Conservation (phyloP, 345 rosid species). For the Corchorus capsularis region DNA sequence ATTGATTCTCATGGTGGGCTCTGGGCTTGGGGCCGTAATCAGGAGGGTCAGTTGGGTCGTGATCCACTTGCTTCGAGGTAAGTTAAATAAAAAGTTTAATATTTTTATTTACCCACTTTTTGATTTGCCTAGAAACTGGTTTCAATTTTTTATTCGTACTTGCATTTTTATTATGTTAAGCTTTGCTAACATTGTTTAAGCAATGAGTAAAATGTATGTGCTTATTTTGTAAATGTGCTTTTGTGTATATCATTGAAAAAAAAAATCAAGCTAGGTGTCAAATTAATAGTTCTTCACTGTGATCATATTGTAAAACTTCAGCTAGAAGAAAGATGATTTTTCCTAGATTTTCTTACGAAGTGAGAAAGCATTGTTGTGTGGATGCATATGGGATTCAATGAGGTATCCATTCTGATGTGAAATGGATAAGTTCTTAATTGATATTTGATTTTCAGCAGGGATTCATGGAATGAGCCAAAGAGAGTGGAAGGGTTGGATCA, state of each 20-base stretch:
- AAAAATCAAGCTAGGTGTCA: not conserved
- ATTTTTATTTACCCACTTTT: not conserved
- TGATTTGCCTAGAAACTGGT: not conserved
- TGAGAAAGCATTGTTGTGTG: not conserved
- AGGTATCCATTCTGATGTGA: not conserved
- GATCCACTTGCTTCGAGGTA: slow-evolving; percentile 44
- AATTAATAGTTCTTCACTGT: not conserved
- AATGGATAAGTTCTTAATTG: not conserved
- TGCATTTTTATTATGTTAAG: not conserved
- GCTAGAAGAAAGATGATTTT: not conserved
- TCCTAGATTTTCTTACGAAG: slow-evolving; percentile 8
- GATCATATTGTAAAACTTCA: not conserved
- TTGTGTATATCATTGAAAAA: not conserved
- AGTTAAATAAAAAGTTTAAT: not conserved
- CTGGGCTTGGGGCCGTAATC: slow-evolving; percentile 94
- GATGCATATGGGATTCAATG: not conserved
- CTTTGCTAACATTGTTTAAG: not conserved
- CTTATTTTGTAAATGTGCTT: not conserved
- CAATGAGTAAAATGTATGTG: not conserved
- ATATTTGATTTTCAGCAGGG: slow-evolving; percentile 36
- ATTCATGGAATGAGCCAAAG: slow-evolving; percentile 62
- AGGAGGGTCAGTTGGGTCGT: slow-evolving; percentile 83
- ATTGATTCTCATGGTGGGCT: slow-evolving; percentile 67
- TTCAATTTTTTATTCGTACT: not conserved
- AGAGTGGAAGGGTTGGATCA: slow-evolving; percentile 64